A percentile compares a stretch with the other conserved stretches of the same genome.
phyloP scores from a whole-genome alignment of 164 flowering plant species.

The Magnolia kwangsiensis region DNA sequence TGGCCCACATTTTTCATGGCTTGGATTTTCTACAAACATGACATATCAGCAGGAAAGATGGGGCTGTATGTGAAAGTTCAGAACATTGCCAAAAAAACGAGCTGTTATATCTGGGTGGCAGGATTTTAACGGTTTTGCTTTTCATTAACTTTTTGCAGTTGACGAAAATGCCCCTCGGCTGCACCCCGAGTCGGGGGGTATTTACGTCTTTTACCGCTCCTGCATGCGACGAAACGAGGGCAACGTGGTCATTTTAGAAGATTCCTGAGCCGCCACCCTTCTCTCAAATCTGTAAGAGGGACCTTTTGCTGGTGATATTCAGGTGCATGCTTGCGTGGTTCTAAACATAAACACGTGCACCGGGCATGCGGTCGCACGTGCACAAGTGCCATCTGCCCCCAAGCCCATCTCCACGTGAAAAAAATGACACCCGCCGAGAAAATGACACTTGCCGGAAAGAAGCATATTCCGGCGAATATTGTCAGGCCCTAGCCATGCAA shows the following conservation, averaged over 20 bases:
- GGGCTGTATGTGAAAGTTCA: too few species aligned
- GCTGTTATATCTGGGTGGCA: too few species aligned
- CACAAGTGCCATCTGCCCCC: not conserved
- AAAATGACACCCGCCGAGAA: not conserved
- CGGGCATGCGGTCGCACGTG: constrained; percentile 12
- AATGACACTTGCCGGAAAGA: not conserved
- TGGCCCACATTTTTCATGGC: too few species aligned
- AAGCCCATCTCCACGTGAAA: constrained; percentile 9
- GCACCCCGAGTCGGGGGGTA: too few species aligned
- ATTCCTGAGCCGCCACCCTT: not conserved
- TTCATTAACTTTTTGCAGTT: too few species aligned
- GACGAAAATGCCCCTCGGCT: too few species aligned
- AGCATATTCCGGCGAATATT: constrained; percentile 1
- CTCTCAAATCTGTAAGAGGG: not conserved
- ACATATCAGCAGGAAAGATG: too few species aligned
- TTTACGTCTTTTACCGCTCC: too few species aligned
- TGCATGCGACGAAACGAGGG: too few species aligned
- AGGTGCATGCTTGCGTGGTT: not conserved
- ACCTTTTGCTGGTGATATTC: not conserved
- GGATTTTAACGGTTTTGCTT: too few species aligned
- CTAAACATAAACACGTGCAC: constrained; percentile 1
- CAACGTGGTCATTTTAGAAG: not conserved
- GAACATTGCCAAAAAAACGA: too few species aligned
- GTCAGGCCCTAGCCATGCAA: not conserved
- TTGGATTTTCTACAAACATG: too few species aligned